Conservation (phyloP, 1,284 basidiomycete genomes). For the Spongiforma sp. region DNA sequence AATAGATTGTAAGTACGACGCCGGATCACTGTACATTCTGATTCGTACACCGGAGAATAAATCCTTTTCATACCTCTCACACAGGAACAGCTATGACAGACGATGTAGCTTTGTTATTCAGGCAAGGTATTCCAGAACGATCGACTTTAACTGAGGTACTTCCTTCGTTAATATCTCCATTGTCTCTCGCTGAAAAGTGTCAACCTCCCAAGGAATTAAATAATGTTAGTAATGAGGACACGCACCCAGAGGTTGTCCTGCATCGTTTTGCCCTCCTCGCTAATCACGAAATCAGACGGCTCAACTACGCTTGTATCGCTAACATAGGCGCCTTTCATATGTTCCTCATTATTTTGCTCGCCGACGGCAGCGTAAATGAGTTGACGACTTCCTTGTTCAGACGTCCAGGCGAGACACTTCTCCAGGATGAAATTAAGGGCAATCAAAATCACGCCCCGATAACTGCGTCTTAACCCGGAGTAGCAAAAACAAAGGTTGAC, state of each 20-base stretch:
- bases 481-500: conserved; percentile 55
- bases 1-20: no score
- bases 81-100: no score
- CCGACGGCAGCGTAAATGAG: conserved; percentile 40
- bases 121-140: conserved; percentile 19
- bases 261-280: conserved; percentile 43
- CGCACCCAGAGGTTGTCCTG: conserved; percentile 52
- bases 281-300: conserved; percentile 51
- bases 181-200: conserved; percentile 33
- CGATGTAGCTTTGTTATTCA: no score
- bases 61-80: no score
- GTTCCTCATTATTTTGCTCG: conserved; percentile 29
- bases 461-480: conserved; percentile 43
- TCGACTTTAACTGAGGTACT: conserved; percentile 15
- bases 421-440: conserved; percentile 13
- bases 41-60: no score
- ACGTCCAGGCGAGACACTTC: conserved; percentile 22
- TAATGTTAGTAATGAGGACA: background rate
- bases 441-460: conserved; percentile 17
- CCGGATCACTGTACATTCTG: no score
- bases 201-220: background rate
- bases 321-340: conserved; percentile 46
- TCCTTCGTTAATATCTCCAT: conserved; percentile 34
- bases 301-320: conserved; percentile 36
- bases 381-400: conserved; percentile 43